Evolutionary conservation across 1,284 basidiomycete genomes (phyloP).

Genomic region (Anthracocystis setariae): DNA sequence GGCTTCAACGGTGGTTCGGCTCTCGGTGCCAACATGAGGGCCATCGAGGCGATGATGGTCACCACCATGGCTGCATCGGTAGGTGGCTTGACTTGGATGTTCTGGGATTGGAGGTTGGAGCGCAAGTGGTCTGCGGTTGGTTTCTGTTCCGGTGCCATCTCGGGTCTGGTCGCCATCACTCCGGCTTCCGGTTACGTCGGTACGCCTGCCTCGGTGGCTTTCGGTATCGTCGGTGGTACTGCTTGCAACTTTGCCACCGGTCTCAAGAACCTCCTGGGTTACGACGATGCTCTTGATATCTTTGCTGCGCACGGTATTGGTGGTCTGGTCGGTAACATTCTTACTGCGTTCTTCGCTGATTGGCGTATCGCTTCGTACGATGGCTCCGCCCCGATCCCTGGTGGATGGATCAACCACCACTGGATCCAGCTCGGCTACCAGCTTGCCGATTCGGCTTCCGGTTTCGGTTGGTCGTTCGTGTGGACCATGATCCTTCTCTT

Average conservation of each 20-base stretch:
- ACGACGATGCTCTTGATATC: conserved; percentile 72
- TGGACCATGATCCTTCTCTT: conserved; percentile 79
- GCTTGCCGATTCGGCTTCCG: conserved; percentile 77
- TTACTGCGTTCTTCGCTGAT: conserved; percentile 90
- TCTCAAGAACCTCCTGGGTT: conserved; percentile 76
- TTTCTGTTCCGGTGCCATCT: conserved; percentile 93
- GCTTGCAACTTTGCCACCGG: conserved; percentile 93
- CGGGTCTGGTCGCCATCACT: conserved; percentile 79
- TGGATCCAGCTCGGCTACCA: conserved; percentile 80
- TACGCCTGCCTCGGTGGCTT: conserved; percentile 59
- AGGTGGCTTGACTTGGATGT: conserved; percentile 69
- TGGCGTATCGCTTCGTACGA: conserved; percentile 84
- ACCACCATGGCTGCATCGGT: conserved; percentile 80
- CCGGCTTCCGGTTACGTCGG: conserved; percentile 74
- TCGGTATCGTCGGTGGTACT: conserved; percentile 80
- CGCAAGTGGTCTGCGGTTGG: conserved; percentile 75
- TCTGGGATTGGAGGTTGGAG: conserved; percentile 63
- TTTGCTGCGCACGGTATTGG: conserved; percentile 90
- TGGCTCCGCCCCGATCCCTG: conserved; percentile 67
- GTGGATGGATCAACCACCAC: conserved; percentile 91
- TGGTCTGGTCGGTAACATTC: conserved; percentile 85
- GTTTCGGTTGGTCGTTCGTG: conserved; percentile 62
- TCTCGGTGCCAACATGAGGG: conserved; percentile 69
- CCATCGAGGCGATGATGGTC: conserved; percentile 69
- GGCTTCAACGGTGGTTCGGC: conserved; percentile 68